phyloP scores from a whole-genome alignment of 108 stramenopile species.

The Cylindrotheca closterium region DNA sequence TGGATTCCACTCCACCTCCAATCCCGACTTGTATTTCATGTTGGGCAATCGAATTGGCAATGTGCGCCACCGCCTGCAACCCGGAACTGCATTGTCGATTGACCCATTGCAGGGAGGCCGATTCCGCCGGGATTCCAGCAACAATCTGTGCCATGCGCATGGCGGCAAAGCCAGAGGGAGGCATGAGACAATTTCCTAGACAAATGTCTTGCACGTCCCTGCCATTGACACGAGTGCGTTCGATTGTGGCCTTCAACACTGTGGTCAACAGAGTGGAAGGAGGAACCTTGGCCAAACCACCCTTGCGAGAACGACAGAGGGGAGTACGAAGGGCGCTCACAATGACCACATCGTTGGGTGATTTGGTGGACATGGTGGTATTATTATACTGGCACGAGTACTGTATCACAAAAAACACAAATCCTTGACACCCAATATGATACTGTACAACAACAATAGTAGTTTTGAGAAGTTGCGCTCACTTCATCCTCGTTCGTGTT shows the following conservation, averaged over 20 bases:
- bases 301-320: constrained; percentile 75
- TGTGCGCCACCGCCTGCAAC: constrained; percentile 89
- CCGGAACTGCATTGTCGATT: constrained; percentile 97
- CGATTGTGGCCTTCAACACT: constrained; percentile 47
- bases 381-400: too few relatives aligned
- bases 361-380: too few relatives aligned
- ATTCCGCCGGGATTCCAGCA: constrained; percentile 76
- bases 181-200: constrained; percentile 91
- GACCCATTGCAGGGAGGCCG: constrained; percentile 39
- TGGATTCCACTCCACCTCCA: constrained; percentile 93
- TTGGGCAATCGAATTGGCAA: constrained; percentile 79
- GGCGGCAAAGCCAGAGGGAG: constrained; percentile 84
- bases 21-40: constrained; percentile 86
- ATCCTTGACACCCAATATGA: too few relatives aligned
- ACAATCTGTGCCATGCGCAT: constrained; percentile 91
- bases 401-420: too few relatives aligned
- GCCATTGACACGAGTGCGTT: constrained; percentile 15
- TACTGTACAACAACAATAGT: too few relatives aligned
- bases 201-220: constrained; percentile 78
- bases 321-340: constrained; percentile 85
- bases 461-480: too few relatives aligned
- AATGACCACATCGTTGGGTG: constrained; percentile 75
- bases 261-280: constrained; percentile 72
- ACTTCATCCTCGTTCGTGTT: too few relatives aligned
- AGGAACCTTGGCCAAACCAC: constrained; percentile 63